Evolutionary conservation across 805 yeast genomes (phyloP), one percentile per base, ranked within the genome.

Genomic region (Ogataea ramenticola): DNA sequence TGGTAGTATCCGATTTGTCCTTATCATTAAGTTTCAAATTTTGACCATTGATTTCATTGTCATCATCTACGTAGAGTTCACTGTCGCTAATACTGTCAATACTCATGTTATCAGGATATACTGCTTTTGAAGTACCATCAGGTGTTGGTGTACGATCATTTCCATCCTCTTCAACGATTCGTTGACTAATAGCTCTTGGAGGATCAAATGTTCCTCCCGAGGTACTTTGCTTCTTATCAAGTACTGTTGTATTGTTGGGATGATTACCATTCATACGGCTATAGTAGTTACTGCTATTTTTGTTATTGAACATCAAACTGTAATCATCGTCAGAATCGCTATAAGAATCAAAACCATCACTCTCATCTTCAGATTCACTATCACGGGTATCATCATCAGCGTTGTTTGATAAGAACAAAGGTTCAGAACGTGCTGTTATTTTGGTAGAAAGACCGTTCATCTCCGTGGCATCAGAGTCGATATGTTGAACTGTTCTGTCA

Each of bases 331-430:
- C 36, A 33, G 27, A 24, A 10, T 24, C 27, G n/a, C n/a, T n/a
- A n/a, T n/a, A n/a, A n/a, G n/a, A n/a, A n/a, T n/a, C n/a, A n/a
- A n/a, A n/a, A n/a, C n/a, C n/a, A n/a, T n/a, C n/a, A n/a, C n/a
- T n/a, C n/a, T n/a, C n/a, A n/a, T 33, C n/a, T 24, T 29, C 14
- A 39, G 39, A 15, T 22, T 22, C 30, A 26, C 10, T 10, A 26
- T 26, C 27, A 10, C 27, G 10, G 10, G 27, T 8, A 8, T 29
- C 32, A 15, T 9, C 24, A 19, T 34, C 24, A 20, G 41, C 36
- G 21, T 39, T 35, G 12, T 37, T 17, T 17, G 39, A 32, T 29
- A 41, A 45, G 14, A 26, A 43, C 16, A 40, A 41, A 20, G 42
- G 33, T 20, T 27, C 26, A n/a, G 38, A 17, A 14, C 6, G 19